phyloP scores from a whole-genome alignment of 2,329 filamentous ascomycete genomes.

The Nigrospora oryzae region DNA sequence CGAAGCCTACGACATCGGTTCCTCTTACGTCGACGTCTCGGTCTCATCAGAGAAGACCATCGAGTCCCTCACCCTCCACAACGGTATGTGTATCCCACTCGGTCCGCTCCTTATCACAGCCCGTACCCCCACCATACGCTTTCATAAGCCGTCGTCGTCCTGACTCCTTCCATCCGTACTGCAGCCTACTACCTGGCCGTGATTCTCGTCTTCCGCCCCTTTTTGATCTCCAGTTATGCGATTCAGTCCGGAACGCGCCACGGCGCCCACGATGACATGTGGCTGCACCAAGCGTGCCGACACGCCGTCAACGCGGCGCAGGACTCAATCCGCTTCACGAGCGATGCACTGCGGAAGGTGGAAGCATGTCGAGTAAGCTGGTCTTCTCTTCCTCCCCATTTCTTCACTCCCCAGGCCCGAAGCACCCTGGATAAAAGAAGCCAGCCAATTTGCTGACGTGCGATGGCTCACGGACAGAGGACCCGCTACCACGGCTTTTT shows the following conservation, averaged over 20 bases:
- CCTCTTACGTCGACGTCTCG: constrained; percentile 3
- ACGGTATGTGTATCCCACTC: neutral
- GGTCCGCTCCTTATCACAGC: constrained; percentile 8
- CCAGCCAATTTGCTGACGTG: neutral
- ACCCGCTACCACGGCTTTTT: constrained; percentile 16
- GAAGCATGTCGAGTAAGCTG: constrained; percentile 5
- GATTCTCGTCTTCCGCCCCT: constrained; percentile 15
- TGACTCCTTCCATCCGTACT: too few relatives aligned
- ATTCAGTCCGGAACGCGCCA: constrained; percentile 5
- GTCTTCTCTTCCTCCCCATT: too few relatives aligned
- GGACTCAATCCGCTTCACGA: constrained; percentile 15
- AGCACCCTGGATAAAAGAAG: too few relatives aligned
- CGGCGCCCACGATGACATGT: constrained; percentile 10
- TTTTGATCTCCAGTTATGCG: constrained; percentile 15
- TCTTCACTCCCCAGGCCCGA: too few relatives aligned
- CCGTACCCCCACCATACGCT: neutral
- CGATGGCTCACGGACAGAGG: neutral
- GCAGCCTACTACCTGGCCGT: constrained; percentile 12
- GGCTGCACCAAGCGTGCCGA: constrained; percentile 19
- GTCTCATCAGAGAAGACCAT: neutral
- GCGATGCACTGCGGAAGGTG: constrained; percentile 5
- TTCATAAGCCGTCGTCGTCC: too few relatives aligned
- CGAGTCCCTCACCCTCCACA: too few relatives aligned
- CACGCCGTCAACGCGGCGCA: constrained; percentile 19
- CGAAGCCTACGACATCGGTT: constrained; percentile 9